phyloP scores from a whole-genome alignment of 306 rosid genomes.

The Delonix regia region DNA sequence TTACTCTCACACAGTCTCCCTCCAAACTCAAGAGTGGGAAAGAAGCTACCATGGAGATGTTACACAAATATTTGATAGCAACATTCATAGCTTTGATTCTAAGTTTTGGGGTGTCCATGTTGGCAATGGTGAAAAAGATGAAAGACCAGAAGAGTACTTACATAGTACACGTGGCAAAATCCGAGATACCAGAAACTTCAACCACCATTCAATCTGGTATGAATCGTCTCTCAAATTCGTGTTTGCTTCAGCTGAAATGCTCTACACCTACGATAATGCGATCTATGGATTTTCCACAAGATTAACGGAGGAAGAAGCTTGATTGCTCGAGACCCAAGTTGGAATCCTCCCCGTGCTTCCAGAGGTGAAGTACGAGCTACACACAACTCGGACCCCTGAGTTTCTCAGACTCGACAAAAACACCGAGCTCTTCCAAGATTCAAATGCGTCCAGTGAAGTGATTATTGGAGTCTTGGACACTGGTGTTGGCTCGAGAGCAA shows the following conservation, averaged over 20 bases:
- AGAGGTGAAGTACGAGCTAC: conserved; percentile 70
- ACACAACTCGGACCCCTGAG: no score
- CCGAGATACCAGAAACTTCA: conserved; percentile 67
- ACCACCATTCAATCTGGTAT: no score
- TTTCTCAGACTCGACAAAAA: no score
- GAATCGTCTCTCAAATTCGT: no score
- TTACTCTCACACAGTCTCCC: background rate
- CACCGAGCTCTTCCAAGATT: no score
- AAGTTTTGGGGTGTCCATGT: conserved; percentile 35
- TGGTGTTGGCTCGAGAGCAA: no score
- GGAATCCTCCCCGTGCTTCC: conserved; percentile 74
- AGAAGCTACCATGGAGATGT: conserved; percentile 25
- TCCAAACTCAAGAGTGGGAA: background rate
- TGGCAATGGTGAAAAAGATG: conserved; percentile 12
- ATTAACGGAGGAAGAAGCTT: conserved; percentile 61
- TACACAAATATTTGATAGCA: background rate
- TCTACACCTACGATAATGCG: conserved; percentile 72
- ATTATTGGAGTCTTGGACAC: no score
- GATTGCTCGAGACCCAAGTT: conserved; percentile 44
- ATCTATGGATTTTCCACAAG: conserved; percentile 79
- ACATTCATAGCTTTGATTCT: conserved; percentile 30
- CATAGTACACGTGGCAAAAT: conserved; percentile 75
- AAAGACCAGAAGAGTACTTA: conserved; percentile 48
- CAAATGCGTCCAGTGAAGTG: no score
- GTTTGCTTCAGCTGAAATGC: conserved; percentile 66